Evolutionary conservation across 2,329 filamentous ascomycete species (phyloP).

Genomic region (Beauveria australis): DNA sequence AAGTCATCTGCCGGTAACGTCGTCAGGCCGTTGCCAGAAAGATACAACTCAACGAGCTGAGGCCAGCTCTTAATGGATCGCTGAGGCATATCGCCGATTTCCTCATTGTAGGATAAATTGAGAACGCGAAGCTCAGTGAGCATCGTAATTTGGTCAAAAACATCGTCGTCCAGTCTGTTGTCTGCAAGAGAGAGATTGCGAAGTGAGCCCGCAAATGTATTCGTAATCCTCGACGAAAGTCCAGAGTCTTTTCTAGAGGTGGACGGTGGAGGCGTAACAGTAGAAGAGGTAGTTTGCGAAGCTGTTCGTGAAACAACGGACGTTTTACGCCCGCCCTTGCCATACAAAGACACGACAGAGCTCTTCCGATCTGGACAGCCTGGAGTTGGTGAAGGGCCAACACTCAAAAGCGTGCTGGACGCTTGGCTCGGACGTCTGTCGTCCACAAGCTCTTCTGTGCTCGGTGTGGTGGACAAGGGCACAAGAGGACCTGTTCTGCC

Average conservation of each 20-base stretch:
- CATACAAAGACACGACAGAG: slow-evolving; percentile 74
- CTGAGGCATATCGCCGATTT: slow-evolving; percentile 80
- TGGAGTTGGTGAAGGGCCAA: slow-evolving; percentile 59
- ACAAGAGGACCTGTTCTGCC: slow-evolving; percentile 33
- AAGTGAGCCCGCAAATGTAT: slow-evolving; percentile 82
- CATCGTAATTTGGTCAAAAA: slow-evolving; percentile 83
- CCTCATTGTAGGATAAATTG: slow-evolving; percentile 89
- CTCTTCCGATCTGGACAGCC: slow-evolving; percentile 61
- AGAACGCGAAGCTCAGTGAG: slow-evolving; percentile 78
- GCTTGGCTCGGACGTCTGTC: slow-evolving; percentile 74
- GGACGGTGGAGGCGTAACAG: slow-evolving; percentile 42
- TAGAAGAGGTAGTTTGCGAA: slow-evolving; percentile 35
- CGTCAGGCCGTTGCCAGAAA: slow-evolving; percentile 91
- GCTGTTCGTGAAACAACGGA: slow-evolving; percentile 66
- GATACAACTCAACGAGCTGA: slow-evolving; percentile 80
- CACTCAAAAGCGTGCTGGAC: slow-evolving; percentile 66
- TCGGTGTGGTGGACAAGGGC: slow-evolving; percentile 52
- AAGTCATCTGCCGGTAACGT: slow-evolving; percentile 88
- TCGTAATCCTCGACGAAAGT: slow-evolving; percentile 67
- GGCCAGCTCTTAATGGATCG: slow-evolving; percentile 84
- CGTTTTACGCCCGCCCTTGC: slow-evolving; percentile 73
- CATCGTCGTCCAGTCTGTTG: slow-evolving; percentile 87
- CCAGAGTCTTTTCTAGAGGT: slow-evolving; percentile 77
- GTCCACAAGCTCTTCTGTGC: slow-evolving; percentile 67
- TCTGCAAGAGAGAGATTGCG: slow-evolving; percentile 83